Evolutionary conservation across 2,329 filamentous ascomycete species (phyloP).

Genomic region (Monilinia vaccinii-corymbosi): DNA sequence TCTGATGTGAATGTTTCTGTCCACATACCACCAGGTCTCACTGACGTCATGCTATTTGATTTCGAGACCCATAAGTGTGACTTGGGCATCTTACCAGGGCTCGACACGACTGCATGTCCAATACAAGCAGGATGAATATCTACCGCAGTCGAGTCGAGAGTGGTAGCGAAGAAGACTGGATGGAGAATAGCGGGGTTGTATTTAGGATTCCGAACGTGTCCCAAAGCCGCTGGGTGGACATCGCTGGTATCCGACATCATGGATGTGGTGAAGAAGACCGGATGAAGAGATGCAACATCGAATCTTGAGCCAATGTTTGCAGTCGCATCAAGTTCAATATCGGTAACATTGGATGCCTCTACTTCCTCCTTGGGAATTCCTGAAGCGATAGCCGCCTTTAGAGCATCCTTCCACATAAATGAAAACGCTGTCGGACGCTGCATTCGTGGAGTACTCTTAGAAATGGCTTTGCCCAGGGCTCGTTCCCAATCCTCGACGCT

Average conservation of each 20-base stretch:
- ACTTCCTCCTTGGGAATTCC: neutral
- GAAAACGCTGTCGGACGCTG: slow-evolving; percentile 8
- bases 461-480: slow-evolving; percentile 16
- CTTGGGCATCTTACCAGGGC: neutral
- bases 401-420: slow-evolving; percentile 5
- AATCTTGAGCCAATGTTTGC: too few species aligned
- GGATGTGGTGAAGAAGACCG: neutral
- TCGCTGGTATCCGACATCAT: neutral
- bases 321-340: too few species aligned
- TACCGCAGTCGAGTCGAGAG: neutral
- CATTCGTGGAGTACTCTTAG: slow-evolving; percentile 10
- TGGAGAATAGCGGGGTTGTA: slow-evolving; percentile 11
- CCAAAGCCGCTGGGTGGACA: neutral
- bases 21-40: neutral
- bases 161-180: slow-evolving; percentile 14
- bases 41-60: neutral
- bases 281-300: neutral
- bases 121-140: slow-evolving; percentile 15
- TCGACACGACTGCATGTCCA: slow-evolving; percentile 7
- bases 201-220: neutral
- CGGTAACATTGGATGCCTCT: neutral
- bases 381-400: slow-evolving; percentile 1
- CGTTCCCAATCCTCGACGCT: slow-evolving; percentile 17
- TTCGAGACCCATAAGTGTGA: neutral
- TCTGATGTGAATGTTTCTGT: neutral